Evolutionary conservation across 345 rosid genomes (phyloP).

Genomic region (Gynandropsis gynandra): DNA sequence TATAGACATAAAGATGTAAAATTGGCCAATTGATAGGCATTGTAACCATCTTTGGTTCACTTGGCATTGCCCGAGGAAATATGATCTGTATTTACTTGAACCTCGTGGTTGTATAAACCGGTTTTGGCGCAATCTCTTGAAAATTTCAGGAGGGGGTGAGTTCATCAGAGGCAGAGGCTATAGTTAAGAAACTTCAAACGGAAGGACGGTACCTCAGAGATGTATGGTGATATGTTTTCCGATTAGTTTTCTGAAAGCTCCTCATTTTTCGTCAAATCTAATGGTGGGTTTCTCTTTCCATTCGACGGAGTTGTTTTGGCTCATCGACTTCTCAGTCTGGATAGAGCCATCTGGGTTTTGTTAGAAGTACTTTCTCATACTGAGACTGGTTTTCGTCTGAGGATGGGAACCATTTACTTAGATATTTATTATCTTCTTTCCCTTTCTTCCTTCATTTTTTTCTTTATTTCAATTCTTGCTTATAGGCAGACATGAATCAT

Average conservation of each 20-base stretch:
- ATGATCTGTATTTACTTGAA: neutral
- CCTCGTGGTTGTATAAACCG: neutral
- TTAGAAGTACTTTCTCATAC: constrained; percentile 3
- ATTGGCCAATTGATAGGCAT: neutral
- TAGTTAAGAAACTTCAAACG: constrained; percentile 64
- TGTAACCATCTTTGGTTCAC: neutral
- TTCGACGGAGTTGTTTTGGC: constrained; percentile 18
- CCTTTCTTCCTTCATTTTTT: neutral
- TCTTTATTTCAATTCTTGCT: constrained; percentile 8
- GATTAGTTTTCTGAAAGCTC: neutral
- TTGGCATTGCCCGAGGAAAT: neutral
- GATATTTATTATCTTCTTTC: constrained; percentile 15
- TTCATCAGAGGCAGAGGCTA: constrained; percentile 53
- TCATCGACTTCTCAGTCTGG: neutral
- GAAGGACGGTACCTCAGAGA: constrained; percentile 73
- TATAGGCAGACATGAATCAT: constrained; percentile 19
- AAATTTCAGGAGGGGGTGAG: constrained; percentile 45
- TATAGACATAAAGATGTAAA: neutral
- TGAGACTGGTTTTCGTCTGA: constrained; percentile 6
- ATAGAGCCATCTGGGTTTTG: constrained; percentile 5
- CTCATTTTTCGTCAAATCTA: constrained; percentile 3
- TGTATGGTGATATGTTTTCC: constrained; percentile 46
- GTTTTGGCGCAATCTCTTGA: neutral
- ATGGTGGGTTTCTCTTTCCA: constrained; percentile 22
- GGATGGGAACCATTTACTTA: constrained; percentile 14